Evolutionary conservation across 805 yeast species (phyloP).

Genomic region (Ogataea zsoltii): DNA sequence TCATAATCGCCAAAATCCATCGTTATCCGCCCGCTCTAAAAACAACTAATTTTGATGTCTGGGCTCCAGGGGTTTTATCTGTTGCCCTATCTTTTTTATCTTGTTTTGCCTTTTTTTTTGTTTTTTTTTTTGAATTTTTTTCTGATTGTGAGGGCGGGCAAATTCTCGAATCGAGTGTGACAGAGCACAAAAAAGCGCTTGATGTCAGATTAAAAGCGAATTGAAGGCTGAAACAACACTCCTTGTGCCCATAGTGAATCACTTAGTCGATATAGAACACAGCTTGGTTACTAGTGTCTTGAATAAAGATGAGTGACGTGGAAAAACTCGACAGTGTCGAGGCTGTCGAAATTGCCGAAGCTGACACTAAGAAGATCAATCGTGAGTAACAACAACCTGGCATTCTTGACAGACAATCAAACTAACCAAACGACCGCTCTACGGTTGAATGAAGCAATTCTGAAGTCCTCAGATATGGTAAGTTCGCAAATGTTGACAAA

Average conservation of each 20-base stretch:
- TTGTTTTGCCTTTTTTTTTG: constrained; percentile 4
- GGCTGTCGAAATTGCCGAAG: background rate
- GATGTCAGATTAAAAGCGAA: background rate
- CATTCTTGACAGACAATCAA: background rate
- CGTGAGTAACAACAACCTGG: constrained; percentile 10
- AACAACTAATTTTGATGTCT: no score
- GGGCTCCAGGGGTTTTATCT: no score
- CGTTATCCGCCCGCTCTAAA: no score
- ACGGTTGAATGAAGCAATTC: constrained; percentile 16
- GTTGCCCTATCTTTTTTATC: background rate
- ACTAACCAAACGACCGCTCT: background rate
- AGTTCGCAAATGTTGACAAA: constrained; percentile 8
- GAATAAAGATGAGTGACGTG: background rate
- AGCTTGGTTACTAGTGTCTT: no score
- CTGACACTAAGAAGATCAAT: constrained; percentile 5
- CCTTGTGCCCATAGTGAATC: no score
- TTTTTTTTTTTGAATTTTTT: background rate
- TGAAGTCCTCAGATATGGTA: constrained; percentile 32
- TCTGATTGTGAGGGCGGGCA: constrained; percentile 4
- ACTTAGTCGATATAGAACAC: no score
- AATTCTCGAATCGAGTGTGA: background rate
- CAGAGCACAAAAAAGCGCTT: background rate
- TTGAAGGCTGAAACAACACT: no score
- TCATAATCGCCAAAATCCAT: constrained; percentile 34
- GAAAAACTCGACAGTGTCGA: background rate